Evolutionary conservation across 2,329 filamentous ascomycete species (phyloP), one percentile per base, ranked within the genome.

Genomic region (Aspergillus calidoustus): DNA sequence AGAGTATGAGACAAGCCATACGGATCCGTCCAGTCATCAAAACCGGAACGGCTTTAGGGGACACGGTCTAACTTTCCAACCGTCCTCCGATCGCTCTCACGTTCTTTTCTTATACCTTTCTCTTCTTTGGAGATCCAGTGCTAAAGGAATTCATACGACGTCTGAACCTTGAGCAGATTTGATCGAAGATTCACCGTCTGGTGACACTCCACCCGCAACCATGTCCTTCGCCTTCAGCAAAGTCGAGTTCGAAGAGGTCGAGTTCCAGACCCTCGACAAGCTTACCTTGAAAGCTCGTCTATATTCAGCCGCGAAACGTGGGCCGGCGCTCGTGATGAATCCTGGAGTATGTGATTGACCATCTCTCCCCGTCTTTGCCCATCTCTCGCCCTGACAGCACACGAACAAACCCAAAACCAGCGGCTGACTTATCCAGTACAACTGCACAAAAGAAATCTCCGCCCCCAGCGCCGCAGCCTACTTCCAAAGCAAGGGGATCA

Each of bases 211-310:
- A 19, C 19, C 19, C 7, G 28, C 25, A 34, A 28, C 49, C 30
- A 19, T 31, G 30, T 28, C 25, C 9, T 52, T 31, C 17, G 34
- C 34, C 7, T 30, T 52, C n/a, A n/a, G 7, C 9, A n/a, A 31
- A 38, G 31, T 15, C 31, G 13, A 52, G 30, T 8, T 30, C 30
- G 11, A 43, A 61, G 70, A 76, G 47, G 72, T 81, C 50, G 74
- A 80, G 60, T 79, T 80, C 69, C 73, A 74, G 47, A 80, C 80
- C 7, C 52, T 79, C 3, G 79, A 81, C 66, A 77, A 78, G 7
- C 48, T 79, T 4, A 77, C 69, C 8, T 65, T 82, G 8, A 68
- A 74, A 15, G 80, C 78, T 9, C 70, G 68, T 63, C 67, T 82
- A 13, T 81, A 74, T 61, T 69, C 72, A 28, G 75, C 72, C 8